Percentiles rank a stretch among this genome's conserved stretches.
Conservation (phyloP, 805 yeast species). For the Starmera pachycereana region DNA sequence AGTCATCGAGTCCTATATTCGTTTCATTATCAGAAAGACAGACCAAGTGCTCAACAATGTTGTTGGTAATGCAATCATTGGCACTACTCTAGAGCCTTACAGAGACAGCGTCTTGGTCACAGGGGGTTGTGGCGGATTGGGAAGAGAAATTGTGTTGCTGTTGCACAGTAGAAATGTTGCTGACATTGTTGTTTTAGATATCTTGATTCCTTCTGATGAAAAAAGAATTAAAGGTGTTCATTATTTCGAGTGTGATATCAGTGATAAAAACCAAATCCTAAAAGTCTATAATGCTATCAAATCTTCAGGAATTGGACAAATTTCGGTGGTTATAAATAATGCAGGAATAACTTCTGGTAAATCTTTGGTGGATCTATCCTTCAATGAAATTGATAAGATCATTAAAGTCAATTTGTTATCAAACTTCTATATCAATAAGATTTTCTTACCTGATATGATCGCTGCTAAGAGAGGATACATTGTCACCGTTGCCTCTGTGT, state of each 20-base stretch:
- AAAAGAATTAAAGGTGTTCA: slow-evolving; percentile 28
- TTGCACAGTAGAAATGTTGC: slow-evolving; percentile 33
- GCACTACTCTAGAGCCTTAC: slow-evolving; percentile 40
- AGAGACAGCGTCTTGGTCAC: slow-evolving; percentile 65
- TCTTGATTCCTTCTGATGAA: slow-evolving; percentile 24
- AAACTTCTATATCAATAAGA: slow-evolving; percentile 56
- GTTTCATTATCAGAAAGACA: slow-evolving; percentile 3
- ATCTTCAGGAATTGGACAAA: slow-evolving; percentile 37
- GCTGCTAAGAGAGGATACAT: slow-evolving; percentile 55
- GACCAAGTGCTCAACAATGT: slow-evolving; percentile 3
- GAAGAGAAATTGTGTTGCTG: slow-evolving; percentile 44
- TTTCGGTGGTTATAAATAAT: slow-evolving; percentile 69
- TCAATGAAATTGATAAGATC: slow-evolving; percentile 50
- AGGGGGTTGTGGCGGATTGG: slow-evolving; percentile 80
- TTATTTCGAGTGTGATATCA: slow-evolving; percentile 64
- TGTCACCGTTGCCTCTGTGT: slow-evolving; percentile 72
- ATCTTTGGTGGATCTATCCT: slow-evolving; percentile 40
- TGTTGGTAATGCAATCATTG: slow-evolving; percentile 31
- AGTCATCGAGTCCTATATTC: slow-evolving; percentile 13
- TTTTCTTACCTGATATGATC: slow-evolving; percentile 69
- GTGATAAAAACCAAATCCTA: slow-evolving; percentile 36
- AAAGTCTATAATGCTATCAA: slow-evolving; percentile 29
- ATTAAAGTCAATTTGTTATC: slow-evolving; percentile 63
- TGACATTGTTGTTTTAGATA: slow-evolving; percentile 58
- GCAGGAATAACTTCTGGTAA: slow-evolving; percentile 69